Conservation (phyloP, 108 stramenopile genomes). For the Tribonema minus region DNA sequence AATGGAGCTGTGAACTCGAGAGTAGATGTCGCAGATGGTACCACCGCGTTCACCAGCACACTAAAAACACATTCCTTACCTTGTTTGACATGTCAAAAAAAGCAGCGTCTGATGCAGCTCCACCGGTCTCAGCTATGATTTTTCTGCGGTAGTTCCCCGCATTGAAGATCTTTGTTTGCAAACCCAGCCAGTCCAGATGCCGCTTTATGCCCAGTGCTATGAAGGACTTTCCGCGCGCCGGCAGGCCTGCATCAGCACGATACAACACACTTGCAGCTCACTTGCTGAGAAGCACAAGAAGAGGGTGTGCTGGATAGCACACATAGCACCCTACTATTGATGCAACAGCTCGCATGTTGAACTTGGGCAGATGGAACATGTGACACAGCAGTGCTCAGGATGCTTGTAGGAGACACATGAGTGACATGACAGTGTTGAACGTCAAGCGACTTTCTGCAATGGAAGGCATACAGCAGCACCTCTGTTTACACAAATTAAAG, state of each 20-base stretch:
- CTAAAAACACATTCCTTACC: neutral
- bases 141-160: conserved; percentile 34
- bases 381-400: no score
- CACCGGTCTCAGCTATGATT: neutral
- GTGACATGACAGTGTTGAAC: no score
- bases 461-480: no score
- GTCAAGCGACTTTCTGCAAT: no score
- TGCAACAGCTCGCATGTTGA: no score
- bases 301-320: no score
- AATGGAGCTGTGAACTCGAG: neutral
- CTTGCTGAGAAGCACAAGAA: no score
- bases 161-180: conserved; percentile 23
- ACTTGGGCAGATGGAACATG: no score
- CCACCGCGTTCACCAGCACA: neutral
- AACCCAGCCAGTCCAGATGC: conserved; percentile 46
- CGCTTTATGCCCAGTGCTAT: conserved; percentile 39
- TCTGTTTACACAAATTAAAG: no score
- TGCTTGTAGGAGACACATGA: no score
- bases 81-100: conserved; percentile 27
- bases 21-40: neutral
- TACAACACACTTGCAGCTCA: no score
- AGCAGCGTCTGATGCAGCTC: neutral
- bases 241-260: conserved; percentile 15
- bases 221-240: conserved; percentile 37
- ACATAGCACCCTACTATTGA: no score